Evolutionary conservation across 2,329 filamentous ascomycete species (phyloP), one percentile per base, ranked within the genome.

Genomic region (Drechslerella dactyloides): DNA sequence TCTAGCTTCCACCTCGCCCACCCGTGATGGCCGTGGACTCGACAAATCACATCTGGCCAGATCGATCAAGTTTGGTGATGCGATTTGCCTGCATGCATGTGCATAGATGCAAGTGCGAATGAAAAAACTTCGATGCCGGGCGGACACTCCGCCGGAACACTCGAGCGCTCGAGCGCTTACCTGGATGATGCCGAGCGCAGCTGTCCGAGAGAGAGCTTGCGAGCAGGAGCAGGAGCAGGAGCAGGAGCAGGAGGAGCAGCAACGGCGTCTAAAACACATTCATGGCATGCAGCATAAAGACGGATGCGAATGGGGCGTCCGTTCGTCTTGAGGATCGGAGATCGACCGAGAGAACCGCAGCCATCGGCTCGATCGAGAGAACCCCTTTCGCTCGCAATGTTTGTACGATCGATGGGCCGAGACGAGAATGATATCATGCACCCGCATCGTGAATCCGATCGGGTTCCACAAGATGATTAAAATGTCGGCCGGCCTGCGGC

Each of bases 31-130:
- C 37, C 7, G 7, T 37, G n/a, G 4, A 15, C 19, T 48, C 44
- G 19, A 48, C 44, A 48, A 48, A 48, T 48, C 44, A 48, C 44
- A 48, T 48, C 17, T 21, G 44, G 44, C 44, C 44, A 48, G 44
- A 19, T 48, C 44, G 19, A 48, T 33, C 4, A 33, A 33, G 27
- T 33, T 3, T 8, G 8, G 8, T 33, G n/a, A n/a, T 33, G 27
- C 27, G 8, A 33, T 33, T 8, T 3, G 4, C 27, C 3, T 33
- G 27, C 27, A n/a, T 33, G 27, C 44, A 21, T 19, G 21, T 48
- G 15, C 11, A 44, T 48, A 15, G 44, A 13, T 42, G 37, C 37
- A 13, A 42, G n/a, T 4, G 4, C n/a, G 13, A 15, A 42, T 42
- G 11, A 48, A 48, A 48, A 48, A 48, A 8, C 44, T 21, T 48